phyloP scores from a whole-genome alignment of 108 stramenopile genomes.

The Cyclotella atomus region DNA sequence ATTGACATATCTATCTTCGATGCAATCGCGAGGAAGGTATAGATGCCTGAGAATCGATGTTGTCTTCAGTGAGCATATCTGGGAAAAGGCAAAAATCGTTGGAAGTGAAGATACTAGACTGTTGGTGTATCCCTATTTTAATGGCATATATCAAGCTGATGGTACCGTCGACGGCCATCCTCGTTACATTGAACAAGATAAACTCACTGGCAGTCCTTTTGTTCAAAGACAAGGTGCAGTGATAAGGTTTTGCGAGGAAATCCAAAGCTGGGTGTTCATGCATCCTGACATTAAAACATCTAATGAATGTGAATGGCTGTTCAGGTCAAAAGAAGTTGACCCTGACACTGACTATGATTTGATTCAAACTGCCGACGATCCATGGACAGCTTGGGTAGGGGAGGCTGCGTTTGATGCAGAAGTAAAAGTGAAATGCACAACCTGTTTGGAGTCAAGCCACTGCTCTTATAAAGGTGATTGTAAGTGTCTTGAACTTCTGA shows the following conservation, averaged over 20 bases:
- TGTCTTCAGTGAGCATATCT: constrained; percentile 22
- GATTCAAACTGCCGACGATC: neutral
- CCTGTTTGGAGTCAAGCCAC: neutral
- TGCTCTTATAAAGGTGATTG: constrained; percentile 8
- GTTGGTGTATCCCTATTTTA: constrained; percentile 17
- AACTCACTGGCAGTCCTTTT: constrained; percentile 9
- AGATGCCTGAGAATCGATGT: constrained; percentile 16
- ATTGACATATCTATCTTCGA: constrained; percentile 17
- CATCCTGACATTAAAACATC: constrained; percentile 4
- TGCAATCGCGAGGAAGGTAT: constrained; percentile 20
- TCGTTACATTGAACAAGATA: constrained; percentile 29
- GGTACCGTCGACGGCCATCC: constrained; percentile 20
- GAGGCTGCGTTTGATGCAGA: neutral
- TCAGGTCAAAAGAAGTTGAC: neutral
- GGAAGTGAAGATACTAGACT: neutral
- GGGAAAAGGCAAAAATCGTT: constrained; percentile 15
- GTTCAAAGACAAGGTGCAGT: constrained; percentile 12
- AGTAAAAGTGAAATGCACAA: neutral
- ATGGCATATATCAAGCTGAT: constrained; percentile 26
- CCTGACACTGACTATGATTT: constrained; percentile 5
- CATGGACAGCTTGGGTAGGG: constrained; percentile 2
- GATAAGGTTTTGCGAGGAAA: constrained; percentile 27
- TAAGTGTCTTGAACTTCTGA: neutral
- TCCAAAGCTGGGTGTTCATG: constrained; percentile 11
- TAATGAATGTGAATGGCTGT: constrained; percentile 40